Conservation (phyloP, 2,329 filamentous ascomycete genomes). For the Bipolaris oryzae region DNA sequence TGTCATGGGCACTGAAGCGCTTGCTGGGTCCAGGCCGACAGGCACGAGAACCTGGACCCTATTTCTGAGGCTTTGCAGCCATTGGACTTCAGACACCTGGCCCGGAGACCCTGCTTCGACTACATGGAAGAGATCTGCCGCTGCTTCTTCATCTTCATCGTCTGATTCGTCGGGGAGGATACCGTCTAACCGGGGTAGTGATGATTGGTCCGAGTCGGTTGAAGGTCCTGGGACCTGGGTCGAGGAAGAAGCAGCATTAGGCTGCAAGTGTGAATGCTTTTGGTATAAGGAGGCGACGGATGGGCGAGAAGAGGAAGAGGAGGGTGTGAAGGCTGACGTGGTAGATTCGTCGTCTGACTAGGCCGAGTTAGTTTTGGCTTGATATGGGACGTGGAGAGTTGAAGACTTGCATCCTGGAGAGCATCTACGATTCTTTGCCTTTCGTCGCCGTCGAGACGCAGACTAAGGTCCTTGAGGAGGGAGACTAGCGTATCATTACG, state of each 20-base stretch:
- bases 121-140: neutral
- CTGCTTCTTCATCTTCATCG: constrained; percentile 2
- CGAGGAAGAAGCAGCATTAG: neutral
- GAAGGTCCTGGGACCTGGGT: constrained; percentile 1
- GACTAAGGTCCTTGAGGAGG: constrained; percentile 23
- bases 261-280: constrained; percentile 1
- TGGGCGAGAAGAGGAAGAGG: constrained; percentile 11
- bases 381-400: neutral
- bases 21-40: constrained; percentile 12
- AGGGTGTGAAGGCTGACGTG: constrained; percentile 1
- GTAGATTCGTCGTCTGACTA: constrained; percentile 9
- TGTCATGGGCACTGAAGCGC: neutral
- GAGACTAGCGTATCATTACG: constrained; percentile 20
- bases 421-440: constrained; percentile 15
- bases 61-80: constrained; percentile 23
- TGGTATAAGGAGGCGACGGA: neutral
- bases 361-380: neutral
- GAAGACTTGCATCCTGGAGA: constrained; percentile 17
- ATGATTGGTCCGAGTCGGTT: neutral
- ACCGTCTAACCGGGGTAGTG: constrained; percentile 2
- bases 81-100: constrained; percentile 29
- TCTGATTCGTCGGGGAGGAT: neutral
- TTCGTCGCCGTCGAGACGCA: constrained; percentile 18
- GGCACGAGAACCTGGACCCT: constrained; percentile 3
- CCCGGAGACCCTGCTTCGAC: constrained; percentile 17